Evolutionary conservation across 164 flowering plant genomes (phyloP), one percentile per base, ranked within the genome.

Genomic region (Berberis thunbergii): DNA sequence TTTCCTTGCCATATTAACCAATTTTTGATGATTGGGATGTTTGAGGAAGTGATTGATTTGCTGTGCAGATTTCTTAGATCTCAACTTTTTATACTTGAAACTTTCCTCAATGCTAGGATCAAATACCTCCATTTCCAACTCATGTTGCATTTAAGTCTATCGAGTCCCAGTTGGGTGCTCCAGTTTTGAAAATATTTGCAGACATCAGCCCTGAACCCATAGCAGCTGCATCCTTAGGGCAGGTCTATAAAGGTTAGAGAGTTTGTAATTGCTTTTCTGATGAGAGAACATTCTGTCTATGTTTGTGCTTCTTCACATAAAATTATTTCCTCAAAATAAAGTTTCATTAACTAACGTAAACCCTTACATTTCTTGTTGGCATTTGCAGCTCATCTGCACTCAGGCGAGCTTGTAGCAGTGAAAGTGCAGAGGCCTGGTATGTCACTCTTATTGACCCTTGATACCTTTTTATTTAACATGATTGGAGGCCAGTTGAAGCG

Each of bases 341-440:
- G 26, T 26, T 26, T 26, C 26, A 26, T 26, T 26, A 26, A 26
- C 26, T 38, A 49, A 55, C 64, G 67, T 75, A 57, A 77, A 72
- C 69, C 68, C 43, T 69, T 66, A 56, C 44, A 68, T 72, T 74
- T 55, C 49, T 67, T 71, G 66, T 71, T 74, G 83, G 82, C 80
- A 78, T 50, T 78, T 88, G 88, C 88, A 94, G 98, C 98, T 80
- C 97, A 84, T 71, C 74, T 94, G 83, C 89, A 82, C 77, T 79
- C 97, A 74, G 97, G 98, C 70, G 97, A 90, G 84, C 84, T 87
- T 55, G 98, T 90, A 70, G 98, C 98, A 68, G 97, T 94, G 70
- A 94, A 94, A 77, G 98, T 94, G 49, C 98, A 94, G 78, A 86
- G 98, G 74, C 98, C 98, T 66, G 96, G 96, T 41, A 90, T 94